Conservation (phyloP, 345 rosid genomes). For the Gossypium longicalyx region DNA sequence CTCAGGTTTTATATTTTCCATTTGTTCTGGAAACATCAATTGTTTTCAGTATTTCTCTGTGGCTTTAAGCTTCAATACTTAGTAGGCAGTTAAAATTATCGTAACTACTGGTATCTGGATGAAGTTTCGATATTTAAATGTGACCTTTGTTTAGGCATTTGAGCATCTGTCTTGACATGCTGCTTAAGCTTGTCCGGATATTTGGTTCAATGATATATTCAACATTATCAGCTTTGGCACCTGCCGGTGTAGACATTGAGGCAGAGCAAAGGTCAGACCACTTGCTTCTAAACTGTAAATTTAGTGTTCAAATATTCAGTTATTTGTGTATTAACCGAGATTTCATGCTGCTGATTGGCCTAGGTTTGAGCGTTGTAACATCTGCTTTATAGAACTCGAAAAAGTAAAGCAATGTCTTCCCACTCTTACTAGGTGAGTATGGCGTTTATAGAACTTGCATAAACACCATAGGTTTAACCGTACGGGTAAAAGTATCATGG, state of each 20-base stretch:
- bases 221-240: conserved; percentile 64
- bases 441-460: not conserved
- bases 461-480: not conserved
- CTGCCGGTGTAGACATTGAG: conserved; percentile 96
- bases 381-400: conserved; percentile 85
- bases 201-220: conserved; percentile 80
- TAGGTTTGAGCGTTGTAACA: conserved; percentile 80
- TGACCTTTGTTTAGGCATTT: conserved; percentile 54
- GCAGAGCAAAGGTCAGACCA: conserved; percentile 80
- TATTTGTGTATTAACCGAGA: not conserved
- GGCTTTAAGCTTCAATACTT: not conserved
- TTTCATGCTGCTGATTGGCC: conserved; percentile 5
- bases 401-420: conserved; percentile 67
- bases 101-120: not conserved
- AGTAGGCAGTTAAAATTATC: not conserved
- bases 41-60: not conserved
- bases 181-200: conserved; percentile 78
- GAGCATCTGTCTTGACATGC: conserved; percentile 70
- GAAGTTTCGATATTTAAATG: not conserved
- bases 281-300: conserved; percentile 2
- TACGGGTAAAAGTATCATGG: too few relatives aligned
- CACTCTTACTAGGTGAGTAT: conserved; percentile 44
- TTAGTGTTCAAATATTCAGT: not conserved
- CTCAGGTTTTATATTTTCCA: not conserved
- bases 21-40: not conserved